phyloP scores from a whole-genome alignment of 2,329 filamentous ascomycete species.

The Exserohilum turcica region DNA sequence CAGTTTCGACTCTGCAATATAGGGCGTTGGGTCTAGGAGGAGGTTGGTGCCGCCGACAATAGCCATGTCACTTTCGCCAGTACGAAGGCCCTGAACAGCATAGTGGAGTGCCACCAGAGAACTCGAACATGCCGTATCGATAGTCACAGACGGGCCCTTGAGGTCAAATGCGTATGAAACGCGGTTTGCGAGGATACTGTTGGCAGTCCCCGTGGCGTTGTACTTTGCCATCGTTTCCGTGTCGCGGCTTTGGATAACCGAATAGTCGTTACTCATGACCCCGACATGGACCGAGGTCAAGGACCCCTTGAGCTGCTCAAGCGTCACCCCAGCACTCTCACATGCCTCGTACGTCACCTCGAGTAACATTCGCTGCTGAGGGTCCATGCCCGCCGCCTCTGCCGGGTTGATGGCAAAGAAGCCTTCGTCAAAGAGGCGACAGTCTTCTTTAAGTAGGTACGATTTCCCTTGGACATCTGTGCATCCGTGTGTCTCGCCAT shows the following conservation, averaged over 20 bases:
- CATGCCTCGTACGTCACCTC: constrained; percentile 44
- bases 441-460: no score
- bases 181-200: no score
- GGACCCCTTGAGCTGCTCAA: no score
- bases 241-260: no score
- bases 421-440: not conserved
- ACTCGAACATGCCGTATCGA: constrained; percentile 30
- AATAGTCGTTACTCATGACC: no score
- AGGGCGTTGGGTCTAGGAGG: constrained; percentile 26
- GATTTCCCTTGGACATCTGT: no score
- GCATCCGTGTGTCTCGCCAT: no score
- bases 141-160: constrained; percentile 13
- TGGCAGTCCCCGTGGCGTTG: no score
- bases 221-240: no score
- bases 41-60: constrained; percentile 48
- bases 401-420: not conserved
- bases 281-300: no score
- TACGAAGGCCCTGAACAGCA: constrained; percentile 24
- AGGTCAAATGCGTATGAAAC: constrained; percentile 13
- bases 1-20: not conserved
- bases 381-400: constrained; percentile 20
- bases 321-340: constrained; percentile 22
- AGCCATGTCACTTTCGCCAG: constrained; percentile 32
- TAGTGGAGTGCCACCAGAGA: constrained; percentile 19
- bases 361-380: constrained; percentile 27